Evolutionary conservation across 441 rosid species (phyloP), one percentile per base, ranked within the genome.

Genomic region (Arabidopsis lyrata): DNA sequence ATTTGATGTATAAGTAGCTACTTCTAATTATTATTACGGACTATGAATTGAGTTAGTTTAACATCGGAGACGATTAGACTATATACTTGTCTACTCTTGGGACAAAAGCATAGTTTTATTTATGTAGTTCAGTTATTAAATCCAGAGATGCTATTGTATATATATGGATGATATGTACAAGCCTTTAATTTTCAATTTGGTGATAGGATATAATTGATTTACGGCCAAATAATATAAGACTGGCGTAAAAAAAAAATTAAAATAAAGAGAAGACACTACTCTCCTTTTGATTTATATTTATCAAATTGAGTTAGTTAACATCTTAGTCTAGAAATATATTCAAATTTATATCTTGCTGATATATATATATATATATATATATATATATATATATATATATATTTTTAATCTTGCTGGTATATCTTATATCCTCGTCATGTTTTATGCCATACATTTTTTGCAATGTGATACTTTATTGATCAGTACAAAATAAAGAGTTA

Each of bases 31-130:
- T 20, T 31, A 13, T 31, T 41, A 62, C 62, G 10, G 35, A 62
- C 56, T 54, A 32, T 64, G 10, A 27, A n/a, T 57, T 27, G 12
- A 45, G 70, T 55, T 56, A 56, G 39, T 35, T 35, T 73, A 48
- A 24, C 71, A 45, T 64, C n/a, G 20, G 32, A 12, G 36, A 36
- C 29, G 24, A 35, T 24, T 45, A 18, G 56, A 58, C 35, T 34
- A 13, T 54, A 29, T 29, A 29, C 31, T 29, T 29, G 31, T 29
- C 31, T 29, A 29, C 31, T 64, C 31, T 18, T 12, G 57, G 57
- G 42, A 48, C 34, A 34, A 48, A 24, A 39, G 2, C 39, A 27
- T 41, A 15, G 8, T 16, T 4, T 34, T 31, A 29, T 27, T 65
- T 27, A 29, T 42, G 54, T 42, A 31, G 48, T 8, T 29, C 41